Percentiles rank a stretch among this genome's conserved stretches.
phyloP scores from a whole-genome alignment of 2,329 filamentous ascomycete genomes.

The Canariomyces notabilis region DNA sequence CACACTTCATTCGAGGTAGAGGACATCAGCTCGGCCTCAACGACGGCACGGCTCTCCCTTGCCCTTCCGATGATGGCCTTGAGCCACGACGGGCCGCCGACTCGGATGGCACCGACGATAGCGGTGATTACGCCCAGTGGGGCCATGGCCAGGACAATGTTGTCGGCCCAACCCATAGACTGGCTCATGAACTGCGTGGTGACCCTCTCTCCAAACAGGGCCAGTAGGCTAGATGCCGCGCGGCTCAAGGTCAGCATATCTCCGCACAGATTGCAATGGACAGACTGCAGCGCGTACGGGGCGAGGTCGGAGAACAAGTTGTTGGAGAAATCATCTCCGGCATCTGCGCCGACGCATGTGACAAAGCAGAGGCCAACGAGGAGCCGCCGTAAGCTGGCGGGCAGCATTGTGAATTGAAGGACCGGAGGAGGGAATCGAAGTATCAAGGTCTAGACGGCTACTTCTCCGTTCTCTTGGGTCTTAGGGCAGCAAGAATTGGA shows the following conservation, averaged over 20 bases:
- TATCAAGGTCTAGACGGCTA: too few species aligned
- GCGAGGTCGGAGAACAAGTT: neutral
- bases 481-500: too few species aligned
- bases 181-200: conserved; percentile 46
- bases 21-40: conserved; percentile 40
- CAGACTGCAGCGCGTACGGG: neutral
- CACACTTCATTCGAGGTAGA: conserved; percentile 42
- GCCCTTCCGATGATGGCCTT: conserved; percentile 42
- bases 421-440: neutral
- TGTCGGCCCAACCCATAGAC: conserved; percentile 36
- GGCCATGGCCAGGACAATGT: conserved; percentile 42
- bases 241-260: neutral
- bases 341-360: neutral
- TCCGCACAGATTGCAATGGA: neutral
- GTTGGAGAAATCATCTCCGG: neutral
- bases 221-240: neutral
- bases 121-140: conserved; percentile 42
- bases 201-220: conserved; percentile 40
- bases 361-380: neutral
- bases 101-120: conserved; percentile 40
- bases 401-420: neutral
- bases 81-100: conserved; percentile 39
- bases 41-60: conserved; percentile 36
- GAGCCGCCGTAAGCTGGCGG: neutral
- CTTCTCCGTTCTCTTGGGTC: too few species aligned